Evolutionary conservation across 1,284 basidiomycete genomes (phyloP), one percentile per base, ranked within the genome.

Genomic region (Moesziomyces sp.): DNA sequence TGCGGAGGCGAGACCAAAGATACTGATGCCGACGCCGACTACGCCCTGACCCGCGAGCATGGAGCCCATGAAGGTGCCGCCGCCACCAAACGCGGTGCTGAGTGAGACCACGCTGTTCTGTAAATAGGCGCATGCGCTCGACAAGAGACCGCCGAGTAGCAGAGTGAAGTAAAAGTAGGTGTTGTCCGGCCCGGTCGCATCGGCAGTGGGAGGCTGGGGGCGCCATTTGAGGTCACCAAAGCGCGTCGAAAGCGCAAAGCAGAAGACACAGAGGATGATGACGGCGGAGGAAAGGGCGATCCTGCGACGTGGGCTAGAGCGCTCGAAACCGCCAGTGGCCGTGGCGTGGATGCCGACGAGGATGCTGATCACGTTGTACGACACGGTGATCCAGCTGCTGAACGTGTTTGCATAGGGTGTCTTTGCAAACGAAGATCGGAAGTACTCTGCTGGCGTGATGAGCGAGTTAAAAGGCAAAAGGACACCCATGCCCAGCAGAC

Each of bases 361-460:
- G 52, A 82, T 82, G 52, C 71, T 76, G 46, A 77, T 59, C 43
- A 76, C 58, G 19, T 78, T 80, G 58, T 79, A 80, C 13, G 63
- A 70, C 16, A 76, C 66, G 14, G 70, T 54, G 63, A 80, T 79
- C 76, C 79, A 82, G 64, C 71, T 76, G 63, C 69, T 76, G 60
- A 82, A 79, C 3, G 60, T 77, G 35, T 69, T 71, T 35, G 70
- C 65, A 18, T 69, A 72, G 1, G 59, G 55, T 0, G 77, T 77
- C 0, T 35, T 45, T 7, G 72, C 63, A 28, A 82, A 73, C 0
- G 75, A 60, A 19, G 69, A 62, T 24, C 80, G 69, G 35, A 76
- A 82, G 67, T 80, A 82, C 53, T 82, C 80, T 42, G 80, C 66
- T 0, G 80, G 78, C 7, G 79, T 82, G 55, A 82, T 80, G 52